phyloP scores from a whole-genome alignment of 2,329 filamentous ascomycete genomes.

The Cercospora zeae-maydis region DNA sequence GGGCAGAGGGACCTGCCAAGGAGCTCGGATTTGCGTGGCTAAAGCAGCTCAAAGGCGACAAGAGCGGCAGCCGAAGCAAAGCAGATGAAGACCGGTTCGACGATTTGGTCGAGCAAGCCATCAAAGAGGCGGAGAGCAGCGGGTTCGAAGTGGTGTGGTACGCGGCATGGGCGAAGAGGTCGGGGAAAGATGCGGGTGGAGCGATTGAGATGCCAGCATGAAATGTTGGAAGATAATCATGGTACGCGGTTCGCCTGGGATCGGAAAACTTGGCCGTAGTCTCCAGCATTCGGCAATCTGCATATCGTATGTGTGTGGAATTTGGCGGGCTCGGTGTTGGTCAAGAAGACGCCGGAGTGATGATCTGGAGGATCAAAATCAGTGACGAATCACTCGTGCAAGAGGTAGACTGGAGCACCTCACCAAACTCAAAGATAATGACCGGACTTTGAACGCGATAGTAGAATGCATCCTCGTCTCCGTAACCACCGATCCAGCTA shows the following conservation, averaged over 20 bases:
- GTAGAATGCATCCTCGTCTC: constrained; percentile 68
- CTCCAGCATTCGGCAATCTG: constrained; percentile 68
- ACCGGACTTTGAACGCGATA: constrained; percentile 75
- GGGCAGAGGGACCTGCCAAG: neutral
- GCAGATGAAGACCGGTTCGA: constrained; percentile 6
- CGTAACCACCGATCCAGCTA: constrained; percentile 71
- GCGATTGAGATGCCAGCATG: constrained; percentile 6
- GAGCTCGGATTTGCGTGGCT: constrained; percentile 14
- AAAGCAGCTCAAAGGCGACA: constrained; percentile 7
- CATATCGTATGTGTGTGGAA: constrained; percentile 77
- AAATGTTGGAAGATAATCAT: neutral
- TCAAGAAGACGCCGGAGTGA: constrained; percentile 66
- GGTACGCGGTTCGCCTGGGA: constrained; percentile 20
- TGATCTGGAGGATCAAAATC: constrained; percentile 49
- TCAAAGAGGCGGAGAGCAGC: constrained; percentile 6
- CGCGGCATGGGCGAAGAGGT: constrained; percentile 11
- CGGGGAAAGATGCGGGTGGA: neutral
- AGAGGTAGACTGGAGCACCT: constrained; percentile 55
- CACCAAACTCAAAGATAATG: constrained; percentile 66
- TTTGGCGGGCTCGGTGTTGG: constrained; percentile 68
- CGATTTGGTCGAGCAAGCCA: constrained; percentile 4
- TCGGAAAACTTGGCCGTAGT: constrained; percentile 60
- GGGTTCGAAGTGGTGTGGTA: constrained; percentile 16
- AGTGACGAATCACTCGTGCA: constrained; percentile 65
- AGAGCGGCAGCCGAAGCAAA: neutral